These are phyloP conservation scores for Triticum monococcum DNA, from an alignment of 176 grass and related monocot species.

Conservation along the genomic window DNA sequence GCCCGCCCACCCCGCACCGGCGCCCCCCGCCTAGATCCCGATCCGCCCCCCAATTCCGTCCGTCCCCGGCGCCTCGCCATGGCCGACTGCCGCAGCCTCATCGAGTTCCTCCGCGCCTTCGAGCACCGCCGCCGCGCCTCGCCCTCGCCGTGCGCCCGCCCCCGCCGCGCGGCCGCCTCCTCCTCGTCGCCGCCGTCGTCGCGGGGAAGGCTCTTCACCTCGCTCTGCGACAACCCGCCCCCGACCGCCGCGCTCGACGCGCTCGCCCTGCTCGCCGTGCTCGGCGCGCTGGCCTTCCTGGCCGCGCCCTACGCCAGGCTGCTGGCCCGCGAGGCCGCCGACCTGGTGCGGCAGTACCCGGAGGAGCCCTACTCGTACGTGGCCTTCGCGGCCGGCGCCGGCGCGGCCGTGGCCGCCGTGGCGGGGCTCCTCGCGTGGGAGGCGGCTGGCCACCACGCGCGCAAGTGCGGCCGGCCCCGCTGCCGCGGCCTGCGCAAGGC, in stretches of 20 bases:
- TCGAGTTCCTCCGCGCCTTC: constrained; percentile 87
- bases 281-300: constrained; percentile 52
- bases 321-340: constrained; percentile 39
- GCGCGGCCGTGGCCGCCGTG: constrained; percentile 34
- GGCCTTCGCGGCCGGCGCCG: constrained; percentile 58
- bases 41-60: constrained; percentile 5
- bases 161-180: constrained; percentile 23
- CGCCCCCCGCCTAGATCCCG: constrained; percentile 9
- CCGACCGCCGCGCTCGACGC: constrained; percentile 58
- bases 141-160: constrained; percentile 1
- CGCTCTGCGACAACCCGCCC: constrained; percentile 67
- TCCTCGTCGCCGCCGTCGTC: constrained; percentile 17
- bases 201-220: constrained; percentile 27
- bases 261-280: constrained; percentile 54
- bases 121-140: constrained; percentile 46
- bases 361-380: constrained; percentile 37
- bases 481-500: constrained; percentile 77
- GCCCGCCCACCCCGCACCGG: not conserved
- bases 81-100: constrained; percentile 88
- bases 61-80: constrained; percentile 41
- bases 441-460: constrained; percentile 48
- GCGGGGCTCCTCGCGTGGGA: constrained; percentile 64
- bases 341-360: constrained; percentile 42
- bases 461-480: constrained; percentile 69
- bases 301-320: constrained; percentile 50